Evolutionary conservation across 2,329 filamentous ascomycete species (phyloP).

Genomic region (Fusarium sp.): DNA sequence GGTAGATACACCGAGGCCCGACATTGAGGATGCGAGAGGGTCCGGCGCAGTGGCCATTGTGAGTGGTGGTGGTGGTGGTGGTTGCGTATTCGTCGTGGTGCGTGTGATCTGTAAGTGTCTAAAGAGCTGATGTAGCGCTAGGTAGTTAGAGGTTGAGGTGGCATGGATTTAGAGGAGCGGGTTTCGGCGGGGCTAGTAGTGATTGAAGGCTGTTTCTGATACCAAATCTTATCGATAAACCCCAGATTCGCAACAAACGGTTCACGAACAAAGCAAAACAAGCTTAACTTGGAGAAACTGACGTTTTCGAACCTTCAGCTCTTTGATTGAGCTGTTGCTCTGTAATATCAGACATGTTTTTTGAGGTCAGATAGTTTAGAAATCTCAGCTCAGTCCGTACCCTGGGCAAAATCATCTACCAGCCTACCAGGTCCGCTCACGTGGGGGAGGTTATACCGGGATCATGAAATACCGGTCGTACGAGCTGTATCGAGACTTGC

Average conservation of each 20-base stretch:
- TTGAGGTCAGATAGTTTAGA: too few species aligned
- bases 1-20: slow-evolving; percentile 36
- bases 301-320: too few species aligned
- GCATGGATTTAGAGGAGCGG: slow-evolving; percentile 33
- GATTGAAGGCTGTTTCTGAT: not conserved
- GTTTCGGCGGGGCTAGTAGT: slow-evolving; percentile 24
- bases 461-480: slow-evolving; percentile 33
- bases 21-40: slow-evolving; percentile 43
- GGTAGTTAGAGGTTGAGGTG: slow-evolving; percentile 21
- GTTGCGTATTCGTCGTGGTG: slow-evolving; percentile 1
- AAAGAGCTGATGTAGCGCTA: slow-evolving; percentile 19
- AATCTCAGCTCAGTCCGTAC: too few species aligned
- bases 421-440: slow-evolving; percentile 9
- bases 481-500: not conserved
- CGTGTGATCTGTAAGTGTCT: slow-evolving; percentile 20
- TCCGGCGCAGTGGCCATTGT: slow-evolving; percentile 41
- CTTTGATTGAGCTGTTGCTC: too few species aligned
- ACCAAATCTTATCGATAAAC: slow-evolving; percentile 31
- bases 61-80: not conserved
- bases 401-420: too few species aligned
- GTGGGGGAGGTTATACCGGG: slow-evolving; percentile 12
- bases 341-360: too few species aligned
- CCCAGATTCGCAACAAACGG: not conserved
- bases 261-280: too few species aligned
- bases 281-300: too few species aligned